Conservation (phyloP, 148 eudicot genomes). For the Fagopyrum tataricum region DNA sequence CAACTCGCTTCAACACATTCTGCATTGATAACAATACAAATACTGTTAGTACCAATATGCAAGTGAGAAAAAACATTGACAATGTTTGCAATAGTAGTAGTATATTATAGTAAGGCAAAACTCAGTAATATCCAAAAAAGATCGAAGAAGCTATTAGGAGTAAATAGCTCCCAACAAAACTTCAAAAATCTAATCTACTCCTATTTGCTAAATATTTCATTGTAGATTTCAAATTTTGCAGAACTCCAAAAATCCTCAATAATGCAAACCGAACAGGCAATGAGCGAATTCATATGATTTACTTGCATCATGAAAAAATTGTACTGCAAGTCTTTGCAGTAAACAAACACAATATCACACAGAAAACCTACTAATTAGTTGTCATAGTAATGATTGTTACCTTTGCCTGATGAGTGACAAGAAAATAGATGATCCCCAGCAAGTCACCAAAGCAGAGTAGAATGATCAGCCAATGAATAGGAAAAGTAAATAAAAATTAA, state of each 20-base stretch:
- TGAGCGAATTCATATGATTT: too few species aligned
- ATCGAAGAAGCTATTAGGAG: too few species aligned
- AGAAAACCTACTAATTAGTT: background rate
- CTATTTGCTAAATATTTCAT: too few species aligned
- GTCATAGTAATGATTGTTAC: background rate
- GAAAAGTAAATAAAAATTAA: background rate
- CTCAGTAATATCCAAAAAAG: too few species aligned
- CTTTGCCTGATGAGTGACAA: constrained; percentile 5
- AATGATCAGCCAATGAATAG: constrained; percentile 11
- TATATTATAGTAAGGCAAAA: too few species aligned
- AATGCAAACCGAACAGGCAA: too few species aligned
- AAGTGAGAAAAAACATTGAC: background rate
- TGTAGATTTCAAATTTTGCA: too few species aligned
- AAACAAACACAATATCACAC: background rate
- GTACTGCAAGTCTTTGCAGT: background rate
- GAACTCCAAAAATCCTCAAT: too few species aligned
- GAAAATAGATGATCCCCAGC: constrained; percentile 2
- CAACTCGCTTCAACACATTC: constrained; percentile 9
- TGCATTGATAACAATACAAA: background rate
- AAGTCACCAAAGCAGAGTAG: background rate
- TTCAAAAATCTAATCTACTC: too few species aligned
- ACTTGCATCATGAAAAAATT: background rate
- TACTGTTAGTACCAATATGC: background rate
- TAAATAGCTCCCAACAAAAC: too few species aligned
- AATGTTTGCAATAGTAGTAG: background rate